Evolutionary conservation across 805 yeast genomes (phyloP), one percentile per base, ranked within the genome.

Genomic region (Saccharomycopsis synnaedendra): DNA sequence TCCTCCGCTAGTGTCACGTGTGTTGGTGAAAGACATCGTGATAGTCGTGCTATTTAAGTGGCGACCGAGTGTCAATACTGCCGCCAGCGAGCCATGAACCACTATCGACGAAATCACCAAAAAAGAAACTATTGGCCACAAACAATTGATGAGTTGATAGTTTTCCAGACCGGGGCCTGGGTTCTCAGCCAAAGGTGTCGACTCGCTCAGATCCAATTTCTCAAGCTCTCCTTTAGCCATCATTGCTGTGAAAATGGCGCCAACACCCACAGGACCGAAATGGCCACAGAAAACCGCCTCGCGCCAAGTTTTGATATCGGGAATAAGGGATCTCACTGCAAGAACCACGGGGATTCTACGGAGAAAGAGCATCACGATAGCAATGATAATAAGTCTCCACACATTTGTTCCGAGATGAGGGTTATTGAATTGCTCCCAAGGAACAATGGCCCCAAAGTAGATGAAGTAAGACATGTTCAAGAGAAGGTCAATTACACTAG

Each of bases 251-350:
- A 85, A 87, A 5, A 88, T 71, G 1, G 95, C 95, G 49, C 96
- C 96, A 28, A 88, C 96, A 43, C 97, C 97, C 59, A 89, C 85
- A 1, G 97, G 96, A 11, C 97, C 97, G 63, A 89, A 88, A 65
- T 88, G 96, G 27, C 96, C 96, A 62, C 94, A 86, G 63, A 89
- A 89, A 3, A 88, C 61, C 0, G 96, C 96, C 62, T 88, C 97
- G 62, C 95, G 77, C 95, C 96, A 88, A 7, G 86, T 75, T 57
- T 86, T 80, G 38, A 88, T 76, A 60, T 88, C 96, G 0, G 96
- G 96, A 1, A 86, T 82, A 29, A 87, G 60, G 0, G 90, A 88
- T 58, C 84, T 84, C 44, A 85, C 65, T 0, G 77, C 72, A 43
- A 88, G 58, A 40, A 88, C 85, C 1, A 86, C 89, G 0, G 97